phyloP scores from a whole-genome alignment of 2,329 filamentous ascomycete species.

The Hymenoscyphus scutula region DNA sequence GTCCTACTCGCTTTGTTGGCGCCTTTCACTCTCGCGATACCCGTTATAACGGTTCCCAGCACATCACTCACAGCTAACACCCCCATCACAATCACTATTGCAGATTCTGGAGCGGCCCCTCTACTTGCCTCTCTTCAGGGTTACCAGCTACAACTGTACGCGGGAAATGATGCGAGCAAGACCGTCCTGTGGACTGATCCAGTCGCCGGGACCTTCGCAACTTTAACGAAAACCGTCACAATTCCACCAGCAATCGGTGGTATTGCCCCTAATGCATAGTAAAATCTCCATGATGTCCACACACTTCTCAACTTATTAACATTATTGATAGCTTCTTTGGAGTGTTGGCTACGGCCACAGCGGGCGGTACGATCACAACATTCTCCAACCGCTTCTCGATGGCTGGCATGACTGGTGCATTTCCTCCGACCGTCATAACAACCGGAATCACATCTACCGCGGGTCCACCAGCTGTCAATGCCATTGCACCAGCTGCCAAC shows the following conservation, averaged over 20 bases:
- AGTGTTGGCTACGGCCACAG: slow-evolving; percentile 53
- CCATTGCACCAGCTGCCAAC: slow-evolving; percentile 15
- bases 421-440: slow-evolving; percentile 42
- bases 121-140: slow-evolving; percentile 47
- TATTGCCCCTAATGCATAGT: slow-evolving; percentile 36
- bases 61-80: slow-evolving; percentile 48
- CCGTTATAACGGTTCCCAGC: slow-evolving; percentile 50
- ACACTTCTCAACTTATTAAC: slow-evolving; percentile 12
- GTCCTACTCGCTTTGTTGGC: slow-evolving; percentile 24
- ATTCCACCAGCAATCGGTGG: slow-evolving; percentile 32
- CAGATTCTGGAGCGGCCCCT: slow-evolving; percentile 51
- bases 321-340: slow-evolving; percentile 51
- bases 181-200: neutral
- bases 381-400: slow-evolving; percentile 65
- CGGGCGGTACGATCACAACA: slow-evolving; percentile 55
- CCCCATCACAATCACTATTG: slow-evolving; percentile 54
- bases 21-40: slow-evolving; percentile 32
- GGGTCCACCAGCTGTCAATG: slow-evolving; percentile 35
- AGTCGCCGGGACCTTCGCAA: slow-evolving; percentile 25
- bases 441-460: slow-evolving; percentile 37
- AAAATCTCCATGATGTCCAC: slow-evolving; percentile 9
- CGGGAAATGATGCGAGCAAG: slow-evolving; percentile 10
- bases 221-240: slow-evolving; percentile 28
- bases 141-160: slow-evolving; percentile 47
- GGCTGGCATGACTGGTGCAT: slow-evolving; percentile 60